Percentiles rank a stretch among this genome's conserved stretches.
Evolutionary conservation across 129 eudicot genomes (phyloP).

Genomic region (Helichrysum umbraculigerum): DNA sequence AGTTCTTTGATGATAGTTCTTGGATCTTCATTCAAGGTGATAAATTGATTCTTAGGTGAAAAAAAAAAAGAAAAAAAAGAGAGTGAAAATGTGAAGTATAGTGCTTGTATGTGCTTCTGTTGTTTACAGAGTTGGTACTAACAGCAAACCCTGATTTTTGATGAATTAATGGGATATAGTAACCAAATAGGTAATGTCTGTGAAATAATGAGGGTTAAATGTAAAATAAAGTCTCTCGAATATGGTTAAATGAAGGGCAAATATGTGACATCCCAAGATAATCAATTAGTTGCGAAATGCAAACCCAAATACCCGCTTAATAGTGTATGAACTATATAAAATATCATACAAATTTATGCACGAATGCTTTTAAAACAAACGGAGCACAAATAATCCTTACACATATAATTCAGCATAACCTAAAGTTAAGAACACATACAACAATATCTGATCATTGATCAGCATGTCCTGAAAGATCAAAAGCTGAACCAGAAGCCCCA

Average conservation of each 20-base stretch:
- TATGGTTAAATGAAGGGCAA: background rate
- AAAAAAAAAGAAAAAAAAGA: too few species aligned
- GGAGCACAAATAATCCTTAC: constrained; percentile 9
- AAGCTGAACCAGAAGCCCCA: constrained; percentile 20
- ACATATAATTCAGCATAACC: background rate
- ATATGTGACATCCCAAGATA: too few species aligned
- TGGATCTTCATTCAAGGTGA: background rate
- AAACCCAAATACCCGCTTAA: background rate
- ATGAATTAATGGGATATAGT: background rate
- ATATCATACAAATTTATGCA: constrained; percentile 6
- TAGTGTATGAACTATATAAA: background rate
- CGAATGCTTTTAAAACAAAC: constrained; percentile 6
- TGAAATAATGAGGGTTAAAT: too few species aligned
- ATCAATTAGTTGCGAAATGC: background rate
- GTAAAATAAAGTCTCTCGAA: too few species aligned
- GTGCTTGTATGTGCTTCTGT: background rate
- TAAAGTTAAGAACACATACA: constrained; percentile 42
- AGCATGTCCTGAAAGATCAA: constrained; percentile 27
- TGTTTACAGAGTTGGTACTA: background rate
- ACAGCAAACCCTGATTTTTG: background rate
- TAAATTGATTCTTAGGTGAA: too few species aligned
- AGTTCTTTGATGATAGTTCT: constrained; percentile 14
- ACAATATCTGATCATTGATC: constrained; percentile 29
- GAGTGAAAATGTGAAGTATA: too few species aligned
- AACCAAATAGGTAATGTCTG: background rate